Evolutionary conservation across 306 rosid species (phyloP), one percentile per base, ranked within the genome.

Genomic region (Betula pendula): DNA sequence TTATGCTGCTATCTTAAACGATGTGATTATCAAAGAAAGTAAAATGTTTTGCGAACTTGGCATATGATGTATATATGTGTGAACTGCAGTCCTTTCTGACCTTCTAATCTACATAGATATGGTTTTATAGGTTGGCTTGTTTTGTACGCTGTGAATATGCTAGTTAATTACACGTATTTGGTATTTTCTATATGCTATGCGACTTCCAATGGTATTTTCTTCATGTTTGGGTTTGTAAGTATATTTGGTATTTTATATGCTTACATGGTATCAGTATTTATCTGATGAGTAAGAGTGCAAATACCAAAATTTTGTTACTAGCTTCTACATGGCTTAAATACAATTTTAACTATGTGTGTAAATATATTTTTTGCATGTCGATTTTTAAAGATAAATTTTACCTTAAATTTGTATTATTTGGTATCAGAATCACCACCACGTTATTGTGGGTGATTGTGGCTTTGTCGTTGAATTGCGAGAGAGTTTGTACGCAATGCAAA

Each of bases 51-150:
- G 69, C 25, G 22, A 0, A 9, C 12, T 15, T 9, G 9, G 25
- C 47, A 27, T 35, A 19, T 6, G 22, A 25, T 60, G 42, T 82
- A 31, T 77, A 68, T 12, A 52, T 51, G 15, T 67, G 52, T 81
- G n/a, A 35, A 81, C 1, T 14, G 1, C 14, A 29, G 12, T 60
- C 19, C 40, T 13, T 6, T 12, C 40, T 31, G 38, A 15, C 68
- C n/a, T 14, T 59, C 10, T 10, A 56, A 56, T 12, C 65, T 56
- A 25, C 7, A 25, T 24, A 3, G 33, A 4, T 24, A 56, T 25
- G n/a, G 68, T 60, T 60, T 29, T 2, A 27, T 60, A 5, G n/a
- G 38, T 60, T 15, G n/a, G 38, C 7, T 14, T 14, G 38, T 56
- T 24, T 56, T 3, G 8, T 38, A 56, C 13, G 16, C 2, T 38